Evolutionary conservation across 1,284 basidiomycete genomes (phyloP), one percentile per base, ranked within the genome.

Genomic region (Rhizoctonia solani): DNA sequence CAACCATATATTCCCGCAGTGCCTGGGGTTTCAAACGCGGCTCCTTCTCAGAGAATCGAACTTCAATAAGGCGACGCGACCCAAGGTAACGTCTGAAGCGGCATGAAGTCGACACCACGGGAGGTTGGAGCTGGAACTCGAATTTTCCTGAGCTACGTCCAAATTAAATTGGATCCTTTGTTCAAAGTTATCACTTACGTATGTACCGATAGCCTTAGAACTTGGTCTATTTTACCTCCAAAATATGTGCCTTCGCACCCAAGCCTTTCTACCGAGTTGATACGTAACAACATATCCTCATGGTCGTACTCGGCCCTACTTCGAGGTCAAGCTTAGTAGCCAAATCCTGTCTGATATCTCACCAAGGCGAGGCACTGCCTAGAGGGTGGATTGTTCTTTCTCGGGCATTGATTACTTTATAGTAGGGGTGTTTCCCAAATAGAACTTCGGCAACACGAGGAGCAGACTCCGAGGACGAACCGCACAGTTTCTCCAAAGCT

Each of bases 11-110:
- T 30, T 47, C 29, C 8, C 66, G 23, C 11, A 8, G 29, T 14
- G 21, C 52, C 19, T 52, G 25, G 0, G 29, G 13, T 2, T 54
- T 29, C 6, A 29, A 49, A 8, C 27, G 42, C 29, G 34, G 25
- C 44, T 30, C 47, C n/a, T 68, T 25, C 9, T 59, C 61, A 1
- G 59, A 56, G n/a, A 70, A 39, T 21, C 56, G 50, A n/a, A 70
- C 50, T 9, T 70, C 54, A 9, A 68, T 30, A 4, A 70, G 44
- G 19, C 67, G 42, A 14, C 69, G 30, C 3, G 67, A 70, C 2
- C 69, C 67, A 16, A 65, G 47, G 29, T 54, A 63, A 1, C 69
- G 54, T n/a, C 59, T 54, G 53, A 70, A 66, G 21, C 69, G 67
- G 30, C 29, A 59, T 1, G 69, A 69, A 8, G 59, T 66, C 13